A percentile compares a stretch with the other conserved stretches of the same genome.
These are phyloP conservation scores for Phytophthora pistaciae DNA, from an alignment of 352 stramenopile species.

Conservation along the genomic window DNA sequence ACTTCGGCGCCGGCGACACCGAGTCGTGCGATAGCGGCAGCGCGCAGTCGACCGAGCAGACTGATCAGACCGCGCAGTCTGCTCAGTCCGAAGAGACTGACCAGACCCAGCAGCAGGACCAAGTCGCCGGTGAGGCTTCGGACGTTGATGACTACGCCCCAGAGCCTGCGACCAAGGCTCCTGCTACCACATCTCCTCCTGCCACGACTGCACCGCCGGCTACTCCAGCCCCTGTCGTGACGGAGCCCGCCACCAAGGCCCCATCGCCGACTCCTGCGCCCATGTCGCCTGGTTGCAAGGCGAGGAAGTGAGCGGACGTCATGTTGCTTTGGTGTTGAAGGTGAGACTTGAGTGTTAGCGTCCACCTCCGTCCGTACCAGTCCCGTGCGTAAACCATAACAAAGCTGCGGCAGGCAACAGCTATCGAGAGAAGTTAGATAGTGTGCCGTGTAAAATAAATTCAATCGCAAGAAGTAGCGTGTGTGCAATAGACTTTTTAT, in stretches of 20 bases:
- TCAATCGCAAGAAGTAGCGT: conserved; percentile 22
- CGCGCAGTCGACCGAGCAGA: conserved; percentile 23
- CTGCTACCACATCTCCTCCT: conserved; percentile 3
- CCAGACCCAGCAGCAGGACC: conserved; percentile 36
- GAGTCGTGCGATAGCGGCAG: conserved; percentile 39
- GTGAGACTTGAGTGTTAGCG: background rate
- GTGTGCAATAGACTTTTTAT: conserved; percentile 32
- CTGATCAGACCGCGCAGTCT: conserved; percentile 1
- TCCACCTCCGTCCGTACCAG: background rate
- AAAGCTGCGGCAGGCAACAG: conserved; percentile 23
- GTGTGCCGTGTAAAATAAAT: too few species aligned
- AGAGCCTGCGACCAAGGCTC: conserved; percentile 17
- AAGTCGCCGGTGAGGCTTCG: conserved; percentile 26
- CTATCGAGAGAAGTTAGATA: conserved; percentile 4
- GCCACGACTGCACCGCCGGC: conserved; percentile 16
- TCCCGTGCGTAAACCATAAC: conserved; percentile 13
- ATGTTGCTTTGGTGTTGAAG: conserved; percentile 9
- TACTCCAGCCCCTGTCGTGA: background rate
- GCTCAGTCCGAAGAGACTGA: conserved; percentile 3
- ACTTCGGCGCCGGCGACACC: conserved; percentile 49
- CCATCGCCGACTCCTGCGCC: conserved; percentile 1
- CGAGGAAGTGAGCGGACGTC: conserved; percentile 25
- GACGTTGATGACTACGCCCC: conserved; percentile 13
- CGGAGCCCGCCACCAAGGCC: conserved; percentile 2
- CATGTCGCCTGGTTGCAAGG: conserved; percentile 26